These are phyloP conservation scores for Trichophyton verrucosum DNA, from an alignment of 2,329 filamentous ascomycete species.

Conservation along the genomic window DNA sequence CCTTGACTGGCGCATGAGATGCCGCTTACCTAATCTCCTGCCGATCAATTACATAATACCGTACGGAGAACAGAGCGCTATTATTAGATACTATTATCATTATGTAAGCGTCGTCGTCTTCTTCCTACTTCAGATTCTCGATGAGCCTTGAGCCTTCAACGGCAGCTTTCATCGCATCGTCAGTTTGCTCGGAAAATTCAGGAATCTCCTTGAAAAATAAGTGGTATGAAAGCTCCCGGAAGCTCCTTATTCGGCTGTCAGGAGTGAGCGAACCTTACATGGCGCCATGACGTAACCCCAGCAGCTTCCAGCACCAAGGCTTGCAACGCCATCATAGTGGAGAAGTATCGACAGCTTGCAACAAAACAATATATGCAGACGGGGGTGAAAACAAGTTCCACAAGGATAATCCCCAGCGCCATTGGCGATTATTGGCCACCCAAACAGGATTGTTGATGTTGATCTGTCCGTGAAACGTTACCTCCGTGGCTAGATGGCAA, in stretches of 20 bases:
- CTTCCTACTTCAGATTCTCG: neutral
- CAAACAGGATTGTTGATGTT: slow-evolving; percentile 1
- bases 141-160: neutral
- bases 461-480: slow-evolving; percentile 2
- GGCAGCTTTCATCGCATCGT: neutral
- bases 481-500: slow-evolving; percentile 1
- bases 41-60: too few relatives aligned
- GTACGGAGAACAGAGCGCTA: too few relatives aligned
- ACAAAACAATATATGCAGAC: neutral
- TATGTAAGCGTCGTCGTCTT: neutral
- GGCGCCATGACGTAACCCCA: neutral
- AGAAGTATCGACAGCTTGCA: slow-evolving; percentile 1
- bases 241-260: neutral
- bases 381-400: neutral
- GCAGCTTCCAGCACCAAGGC: neutral
- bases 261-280: neutral
- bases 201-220: neutral
- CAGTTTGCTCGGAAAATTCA: neutral
- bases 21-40: too few relatives aligned
- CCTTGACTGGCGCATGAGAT: too few relatives aligned
- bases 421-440: neutral
- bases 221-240: neutral
- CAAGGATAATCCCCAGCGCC: neutral
- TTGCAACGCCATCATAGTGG: slow-evolving; percentile 1
- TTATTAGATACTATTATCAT: neutral